Percentiles rank a stretch among this genome's conserved stretches.
Evolutionary conservation across 140 eudicot species (phyloP).

Genomic region (Ambrosia hybrid): DNA sequence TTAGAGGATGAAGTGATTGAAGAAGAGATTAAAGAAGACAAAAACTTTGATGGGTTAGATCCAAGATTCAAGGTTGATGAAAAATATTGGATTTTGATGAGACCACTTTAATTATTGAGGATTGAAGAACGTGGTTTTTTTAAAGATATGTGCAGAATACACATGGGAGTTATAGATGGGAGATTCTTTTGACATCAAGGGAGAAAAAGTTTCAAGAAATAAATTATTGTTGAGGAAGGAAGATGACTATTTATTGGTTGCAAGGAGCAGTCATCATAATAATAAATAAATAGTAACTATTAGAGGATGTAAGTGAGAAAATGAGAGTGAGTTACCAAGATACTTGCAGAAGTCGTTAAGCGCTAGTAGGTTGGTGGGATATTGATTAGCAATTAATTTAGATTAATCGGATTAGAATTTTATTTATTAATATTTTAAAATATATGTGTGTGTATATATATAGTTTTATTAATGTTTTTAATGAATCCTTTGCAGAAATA

Average conservation of each 20-base stretch:
- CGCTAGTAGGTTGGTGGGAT: no score
- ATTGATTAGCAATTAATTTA: no score
- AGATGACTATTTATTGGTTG: conserved; percentile 6
- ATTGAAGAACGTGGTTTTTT: neutral
- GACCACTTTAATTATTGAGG: neutral
- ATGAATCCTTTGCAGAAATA: no score
- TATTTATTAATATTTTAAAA: no score
- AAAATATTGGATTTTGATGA: neutral
- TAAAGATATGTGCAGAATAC: conserved; percentile 10
- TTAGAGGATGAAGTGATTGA: neutral
- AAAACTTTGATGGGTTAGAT: conserved; percentile 16
- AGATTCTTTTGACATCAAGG: conserved; percentile 17
- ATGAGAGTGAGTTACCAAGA: no score
- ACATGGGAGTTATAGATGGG: conserved; percentile 27
- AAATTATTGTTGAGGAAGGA: neutral
- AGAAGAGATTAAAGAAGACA: neutral
- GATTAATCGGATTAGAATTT: no score
- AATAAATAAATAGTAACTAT: no score
- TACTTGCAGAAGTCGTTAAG: no score
- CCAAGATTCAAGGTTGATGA: conserved; percentile 25
- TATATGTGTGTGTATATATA: no score
- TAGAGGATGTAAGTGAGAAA: no score
- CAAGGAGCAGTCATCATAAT: no score
- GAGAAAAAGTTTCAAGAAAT: neutral
- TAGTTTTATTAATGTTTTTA: no score